Base-by-base conservation (phyloP, 768 basidiomycete genomes). In the Leccinum subtestaceum region DNA sequence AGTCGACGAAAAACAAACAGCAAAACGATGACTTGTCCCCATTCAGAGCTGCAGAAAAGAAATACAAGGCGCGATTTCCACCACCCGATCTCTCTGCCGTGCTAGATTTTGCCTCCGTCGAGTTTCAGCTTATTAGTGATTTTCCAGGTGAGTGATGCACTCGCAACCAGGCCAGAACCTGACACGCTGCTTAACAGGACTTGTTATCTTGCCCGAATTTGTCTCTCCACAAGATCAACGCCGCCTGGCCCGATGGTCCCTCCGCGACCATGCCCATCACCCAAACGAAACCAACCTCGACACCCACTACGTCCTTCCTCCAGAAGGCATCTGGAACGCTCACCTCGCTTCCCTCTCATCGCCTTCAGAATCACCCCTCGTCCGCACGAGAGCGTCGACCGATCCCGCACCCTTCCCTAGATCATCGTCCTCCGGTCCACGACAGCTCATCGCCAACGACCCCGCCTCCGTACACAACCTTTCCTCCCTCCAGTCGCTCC, bases 281-380 rank as follows among this genome's bases (percentile, higher is more conserved):
- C 92, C 93, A 0, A 97, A 97, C 69, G 87, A 90, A 56, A 95
- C 93, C 0, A 96, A 94, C 64, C 85, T 98, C 21, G 90, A 95
- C 57, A 82, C 85, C 0, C 96, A 98, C 71, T 97, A 96, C 66
- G 49, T 77, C 46, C 77, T 97, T 7, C 95, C 96, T 0, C 52
- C 72, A 17, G 76, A 83, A 11, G 91, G 95, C 12, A 72, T 98
- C 23, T 99, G 96, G 94, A 82, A 84, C 45, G 73, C 82, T 2
- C 81, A 78, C 70, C 63, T 86, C 19, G 53, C 29, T 23, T 58
- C 68, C 40, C 58, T 71, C 23, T 75, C 78, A 21, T 51, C 73
- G 13, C 12, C 5, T 5, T 68, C 88, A 21, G 74, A 79, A 27
- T 8, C 58, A 0, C 81, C 85, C 1, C 55, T 59, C 40, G 34